phyloP scores from a whole-genome alignment of 2,329 filamentous ascomycete genomes.

The Cytospora leucostoma region DNA sequence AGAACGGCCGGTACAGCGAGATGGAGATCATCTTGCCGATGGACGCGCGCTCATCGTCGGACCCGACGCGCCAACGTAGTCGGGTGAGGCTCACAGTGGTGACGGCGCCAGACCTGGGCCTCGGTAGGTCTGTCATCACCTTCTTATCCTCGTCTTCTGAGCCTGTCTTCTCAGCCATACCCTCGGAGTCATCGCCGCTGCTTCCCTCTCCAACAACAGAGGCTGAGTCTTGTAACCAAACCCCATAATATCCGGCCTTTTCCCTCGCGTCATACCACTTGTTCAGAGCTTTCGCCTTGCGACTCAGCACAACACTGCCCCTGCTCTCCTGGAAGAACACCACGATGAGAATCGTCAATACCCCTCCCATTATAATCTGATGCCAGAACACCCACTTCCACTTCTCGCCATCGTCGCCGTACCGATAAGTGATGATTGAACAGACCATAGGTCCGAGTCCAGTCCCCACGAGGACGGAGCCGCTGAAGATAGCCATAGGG shows the following conservation, averaged over 20 bases:
- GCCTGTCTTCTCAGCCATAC: background rate
- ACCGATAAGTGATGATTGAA: constrained; percentile 67
- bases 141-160: constrained; percentile 31
- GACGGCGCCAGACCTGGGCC: background rate
- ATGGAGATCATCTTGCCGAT: constrained; percentile 70
- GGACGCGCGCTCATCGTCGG: constrained; percentile 73
- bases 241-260: constrained; percentile 56
- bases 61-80: constrained; percentile 77
- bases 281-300: constrained; percentile 74
- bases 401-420: constrained; percentile 37
- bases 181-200: constrained; percentile 1
- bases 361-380: constrained; percentile 69
- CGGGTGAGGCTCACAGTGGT: constrained; percentile 44
- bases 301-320: constrained; percentile 75
- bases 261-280: constrained; percentile 78
- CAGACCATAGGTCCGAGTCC: constrained; percentile 75
- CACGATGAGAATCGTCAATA: constrained; percentile 64
- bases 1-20: constrained; percentile 77
- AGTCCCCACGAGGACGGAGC: constrained; percentile 74
- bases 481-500: constrained; percentile 89
- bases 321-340: constrained; percentile 80
- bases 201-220: constrained; percentile 30
- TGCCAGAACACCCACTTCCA: constrained; percentile 93
- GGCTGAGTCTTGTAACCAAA: constrained; percentile 36
- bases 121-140: background rate